Conservation (phyloP, 176 grass and related monocot species). For the Dactylis glomerata region DNA sequence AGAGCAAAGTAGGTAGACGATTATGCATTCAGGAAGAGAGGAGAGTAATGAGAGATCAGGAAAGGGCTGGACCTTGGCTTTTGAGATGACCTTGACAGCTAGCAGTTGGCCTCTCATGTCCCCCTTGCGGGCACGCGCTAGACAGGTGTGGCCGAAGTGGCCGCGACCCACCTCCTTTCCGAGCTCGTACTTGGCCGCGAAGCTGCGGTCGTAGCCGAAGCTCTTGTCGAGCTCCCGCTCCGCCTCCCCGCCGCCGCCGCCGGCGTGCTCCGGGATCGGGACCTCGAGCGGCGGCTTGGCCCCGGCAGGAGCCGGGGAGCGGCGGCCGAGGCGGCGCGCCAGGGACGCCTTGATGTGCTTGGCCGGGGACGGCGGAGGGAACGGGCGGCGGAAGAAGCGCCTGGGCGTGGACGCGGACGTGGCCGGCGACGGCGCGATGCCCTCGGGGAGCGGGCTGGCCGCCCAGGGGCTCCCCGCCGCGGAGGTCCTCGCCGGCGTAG, state of each 20-base stretch:
- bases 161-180: slow-evolving; percentile 92
- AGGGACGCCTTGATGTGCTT: slow-evolving; percentile 98
- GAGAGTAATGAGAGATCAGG: slow-evolving; percentile 32
- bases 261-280: slow-evolving; percentile 44
- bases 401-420: slow-evolving; percentile 64
- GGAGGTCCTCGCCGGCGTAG: slow-evolving; percentile 52
- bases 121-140: slow-evolving; percentile 76
- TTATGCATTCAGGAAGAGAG: slow-evolving; percentile 7
- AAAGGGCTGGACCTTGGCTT: slow-evolving; percentile 67
- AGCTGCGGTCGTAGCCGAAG: slow-evolving; percentile 89
- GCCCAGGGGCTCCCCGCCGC: slow-evolving; percentile 64
- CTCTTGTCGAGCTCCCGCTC: slow-evolving; percentile 77
- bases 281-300: neutral
- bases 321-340: slow-evolving; percentile 50
- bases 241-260: slow-evolving; percentile 2
- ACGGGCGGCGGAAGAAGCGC: slow-evolving; percentile 80
- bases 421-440: slow-evolving; percentile 77
- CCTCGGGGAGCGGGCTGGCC: slow-evolving; percentile 68
- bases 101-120: slow-evolving; percentile 78
- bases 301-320: slow-evolving; percentile 25
- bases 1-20: slow-evolving; percentile 9
- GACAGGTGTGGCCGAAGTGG: slow-evolving; percentile 94
- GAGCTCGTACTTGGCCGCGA: slow-evolving; percentile 88
- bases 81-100: slow-evolving; percentile 96
- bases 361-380: slow-evolving; percentile 88